Percentiles rank a stretch among this genome's conserved stretches.
phyloP scores from a whole-genome alignment of 2,329 filamentous ascomycete species.

The Exophiala xenobiotica region DNA sequence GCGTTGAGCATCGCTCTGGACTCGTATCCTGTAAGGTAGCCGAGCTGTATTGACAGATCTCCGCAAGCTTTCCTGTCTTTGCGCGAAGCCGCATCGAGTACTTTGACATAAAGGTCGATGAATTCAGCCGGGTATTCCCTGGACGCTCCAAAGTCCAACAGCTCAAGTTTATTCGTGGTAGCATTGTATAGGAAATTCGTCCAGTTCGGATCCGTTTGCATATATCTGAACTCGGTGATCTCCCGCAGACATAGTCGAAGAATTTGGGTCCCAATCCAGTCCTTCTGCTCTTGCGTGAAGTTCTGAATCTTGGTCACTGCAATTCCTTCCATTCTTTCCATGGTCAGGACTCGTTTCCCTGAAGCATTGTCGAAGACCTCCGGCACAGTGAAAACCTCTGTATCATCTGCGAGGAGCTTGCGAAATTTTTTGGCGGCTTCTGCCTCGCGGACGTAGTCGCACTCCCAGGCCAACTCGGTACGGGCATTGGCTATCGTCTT shows the following conservation, averaged over 20 bases:
- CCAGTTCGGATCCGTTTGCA: slow-evolving; percentile 99
- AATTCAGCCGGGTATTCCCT: slow-evolving; percentile 81
- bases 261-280: slow-evolving; percentile 96
- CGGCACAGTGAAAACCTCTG: slow-evolving; percentile 75
- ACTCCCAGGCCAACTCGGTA: slow-evolving; percentile 92
- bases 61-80: slow-evolving; percentile 65
- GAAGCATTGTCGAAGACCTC: slow-evolving; percentile 74
- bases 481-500: slow-evolving; percentile 97
- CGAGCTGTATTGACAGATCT: slow-evolving; percentile 70
- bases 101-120: slow-evolving; percentile 72
- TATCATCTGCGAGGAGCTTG: slow-evolving; percentile 71
- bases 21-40: slow-evolving; percentile 91
- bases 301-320: slow-evolving; percentile 77
- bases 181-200: slow-evolving; percentile 95
- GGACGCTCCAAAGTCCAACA: slow-evolving; percentile 93
- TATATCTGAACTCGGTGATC: slow-evolving; percentile 91
- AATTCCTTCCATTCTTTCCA: slow-evolving; percentile 84
- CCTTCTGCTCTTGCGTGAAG: slow-evolving; percentile 78
- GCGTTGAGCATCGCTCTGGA: slow-evolving; percentile 83
- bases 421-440: slow-evolving; percentile 74
- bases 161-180: slow-evolving; percentile 69
- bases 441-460: slow-evolving; percentile 89
- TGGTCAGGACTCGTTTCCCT: slow-evolving; percentile 83
- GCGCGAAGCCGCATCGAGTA: slow-evolving; percentile 76
- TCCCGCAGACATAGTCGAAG: slow-evolving; percentile 88